Conservation (phyloP, 2,329 filamentous ascomycete species). For the Cadophora luteo-olivacea region DNA sequence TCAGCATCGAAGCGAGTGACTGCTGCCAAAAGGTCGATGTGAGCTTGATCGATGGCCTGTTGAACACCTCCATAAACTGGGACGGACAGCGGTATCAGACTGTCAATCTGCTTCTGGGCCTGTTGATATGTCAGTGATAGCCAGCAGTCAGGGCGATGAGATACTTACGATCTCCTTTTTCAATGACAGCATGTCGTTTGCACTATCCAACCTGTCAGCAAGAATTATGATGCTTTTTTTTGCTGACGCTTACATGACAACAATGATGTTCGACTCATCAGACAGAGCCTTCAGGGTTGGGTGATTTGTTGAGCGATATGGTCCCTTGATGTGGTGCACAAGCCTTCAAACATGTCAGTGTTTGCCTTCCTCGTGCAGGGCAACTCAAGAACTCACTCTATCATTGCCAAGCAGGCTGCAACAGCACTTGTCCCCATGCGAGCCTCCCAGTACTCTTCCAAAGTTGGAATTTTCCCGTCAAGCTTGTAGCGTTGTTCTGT, state of each 20-base stretch:
- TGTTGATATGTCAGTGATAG: not conserved
- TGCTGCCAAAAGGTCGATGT: conserved; percentile 18
- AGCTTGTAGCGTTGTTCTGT: conserved; percentile 35
- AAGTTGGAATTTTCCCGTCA: conserved; percentile 28
- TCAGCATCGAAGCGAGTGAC: conserved; percentile 23
- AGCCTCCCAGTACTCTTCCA: conserved; percentile 37
- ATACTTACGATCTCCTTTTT: conserved; percentile 34
- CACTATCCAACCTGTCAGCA: conserved; percentile 12
- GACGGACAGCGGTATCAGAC: conserved; percentile 24
- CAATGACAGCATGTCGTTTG: conserved; percentile 39
- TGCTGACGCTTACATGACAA: conserved; percentile 31
- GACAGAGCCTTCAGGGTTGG: conserved; percentile 32
- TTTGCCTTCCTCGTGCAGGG: too few relatives aligned
- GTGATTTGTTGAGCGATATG: conserved; percentile 27
- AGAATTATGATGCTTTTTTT: not conserved
- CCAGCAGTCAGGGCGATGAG: not conserved
- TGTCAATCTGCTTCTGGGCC: conserved; percentile 23
- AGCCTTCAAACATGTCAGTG: conserved; percentile 14
- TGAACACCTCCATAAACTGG: conserved; percentile 19
- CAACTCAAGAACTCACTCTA: conserved; percentile 32
- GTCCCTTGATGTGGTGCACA: conserved; percentile 23
- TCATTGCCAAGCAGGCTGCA: conserved; percentile 29
- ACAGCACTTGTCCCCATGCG: conserved; percentile 40
- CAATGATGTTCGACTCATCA: conserved; percentile 37
- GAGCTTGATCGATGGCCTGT: conserved; percentile 22